phyloP scores from a whole-genome alignment of 2,329 filamentous ascomycete species.

The Capronia americana region DNA sequence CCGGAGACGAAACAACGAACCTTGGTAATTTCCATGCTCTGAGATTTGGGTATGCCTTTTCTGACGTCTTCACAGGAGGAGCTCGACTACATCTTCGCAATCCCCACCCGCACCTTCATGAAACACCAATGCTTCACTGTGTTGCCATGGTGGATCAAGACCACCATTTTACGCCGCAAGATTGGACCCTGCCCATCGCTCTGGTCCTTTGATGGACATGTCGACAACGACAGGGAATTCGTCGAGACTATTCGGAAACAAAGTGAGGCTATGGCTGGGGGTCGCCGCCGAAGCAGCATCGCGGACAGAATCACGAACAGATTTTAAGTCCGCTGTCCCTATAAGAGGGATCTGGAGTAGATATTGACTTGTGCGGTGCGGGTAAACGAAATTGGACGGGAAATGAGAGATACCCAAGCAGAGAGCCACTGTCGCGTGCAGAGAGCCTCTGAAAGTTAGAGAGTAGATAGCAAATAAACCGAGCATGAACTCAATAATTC shows the following conservation, averaged over 20 bases:
- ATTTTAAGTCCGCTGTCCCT: slow-evolving; percentile 18
- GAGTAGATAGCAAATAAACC: background rate
- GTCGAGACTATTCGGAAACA: slow-evolving; percentile 37
- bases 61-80: slow-evolving; percentile 49
- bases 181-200: slow-evolving; percentile 55
- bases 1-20: slow-evolving; percentile 60
- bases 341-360: background rate
- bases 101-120: slow-evolving; percentile 61
- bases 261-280: slow-evolving; percentile 29
- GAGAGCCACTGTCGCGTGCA: background rate
- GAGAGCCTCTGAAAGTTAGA: background rate
- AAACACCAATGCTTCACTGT: slow-evolving; percentile 61
- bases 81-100: slow-evolving; percentile 60
- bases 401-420: background rate
- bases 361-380: background rate
- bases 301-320: slow-evolving; percentile 30
- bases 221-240: slow-evolving; percentile 37
- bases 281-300: slow-evolving; percentile 33
- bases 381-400: background rate
- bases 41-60: background rate
- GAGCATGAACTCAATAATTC: background rate
- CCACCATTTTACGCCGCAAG: slow-evolving; percentile 61
- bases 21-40: slow-evolving; percentile 15
- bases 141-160: slow-evolving; percentile 65
- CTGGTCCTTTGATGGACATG: slow-evolving; percentile 52